Conservation (phyloP, 805 yeast species). For the Starmerella powellii region DNA sequence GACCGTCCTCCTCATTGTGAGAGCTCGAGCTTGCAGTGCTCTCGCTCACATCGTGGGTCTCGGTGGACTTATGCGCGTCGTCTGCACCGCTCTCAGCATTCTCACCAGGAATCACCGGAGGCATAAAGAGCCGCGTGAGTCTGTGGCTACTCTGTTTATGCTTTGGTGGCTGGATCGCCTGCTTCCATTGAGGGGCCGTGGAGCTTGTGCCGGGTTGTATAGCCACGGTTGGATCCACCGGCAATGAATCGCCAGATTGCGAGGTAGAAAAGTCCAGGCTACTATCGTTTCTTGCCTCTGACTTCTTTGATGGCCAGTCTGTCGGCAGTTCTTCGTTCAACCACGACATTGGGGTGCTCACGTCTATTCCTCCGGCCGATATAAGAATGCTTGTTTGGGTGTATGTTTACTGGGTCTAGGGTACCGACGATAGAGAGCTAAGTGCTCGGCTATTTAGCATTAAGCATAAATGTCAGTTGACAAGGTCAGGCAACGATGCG, state of each 20-base stretch:
- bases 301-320: conserved; percentile 18
- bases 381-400: neutral
- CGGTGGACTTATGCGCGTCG: neutral
- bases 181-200: conserved; percentile 17
- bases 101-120: neutral
- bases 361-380: neutral
- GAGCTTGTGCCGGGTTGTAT: conserved; percentile 7
- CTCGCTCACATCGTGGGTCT: conserved; percentile 1
- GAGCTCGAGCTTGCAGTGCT: neutral
- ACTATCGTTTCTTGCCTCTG: neutral
- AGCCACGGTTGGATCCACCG: conserved; percentile 17
- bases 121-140: conserved; percentile 6
- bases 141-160: conserved; percentile 1
- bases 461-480: too few relatives aligned
- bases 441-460: too few relatives aligned
- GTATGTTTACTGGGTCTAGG: too few relatives aligned
- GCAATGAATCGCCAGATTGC: conserved; percentile 6
- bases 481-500: too few relatives aligned
- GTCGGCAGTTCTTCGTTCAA: conserved; percentile 19
- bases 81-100: neutral
- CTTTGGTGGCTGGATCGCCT: conserved; percentile 9
- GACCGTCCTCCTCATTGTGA: conserved; percentile 1
- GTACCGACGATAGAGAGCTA: too few relatives aligned
- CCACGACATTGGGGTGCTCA: conserved; percentile 20
- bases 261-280: conserved; percentile 12